Conservation (phyloP, 305 asterid species). For the Solanum hybrid region DNA sequence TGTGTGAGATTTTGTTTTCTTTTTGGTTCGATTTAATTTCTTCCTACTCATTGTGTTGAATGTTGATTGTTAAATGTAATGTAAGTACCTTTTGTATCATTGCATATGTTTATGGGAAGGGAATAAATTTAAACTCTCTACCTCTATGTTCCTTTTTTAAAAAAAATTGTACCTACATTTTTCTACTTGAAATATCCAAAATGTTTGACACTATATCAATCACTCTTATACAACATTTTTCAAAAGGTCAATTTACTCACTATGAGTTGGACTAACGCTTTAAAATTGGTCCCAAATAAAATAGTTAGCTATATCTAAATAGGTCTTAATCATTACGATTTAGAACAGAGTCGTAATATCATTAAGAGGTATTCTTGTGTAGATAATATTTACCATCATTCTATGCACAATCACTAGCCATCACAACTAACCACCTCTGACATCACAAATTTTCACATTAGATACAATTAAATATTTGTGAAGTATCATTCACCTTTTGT, state of each 20-base stretch:
- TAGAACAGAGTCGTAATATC: too few relatives aligned
- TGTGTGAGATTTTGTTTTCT: not conserved
- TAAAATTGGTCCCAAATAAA: not conserved
- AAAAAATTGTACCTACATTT: not conserved
- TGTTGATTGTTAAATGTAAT: not conserved
- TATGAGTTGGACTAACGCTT: not conserved
- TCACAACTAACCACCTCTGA: not conserved
- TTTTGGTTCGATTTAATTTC: not conserved
- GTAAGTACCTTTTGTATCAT: not conserved
- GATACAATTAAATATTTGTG: not conserved
- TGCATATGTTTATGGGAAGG: not conserved
- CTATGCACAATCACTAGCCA: not conserved
- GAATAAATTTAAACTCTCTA: not conserved
- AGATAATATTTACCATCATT: not conserved
- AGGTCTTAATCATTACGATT: not conserved
- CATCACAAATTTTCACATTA: not conserved
- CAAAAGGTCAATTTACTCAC: not conserved
- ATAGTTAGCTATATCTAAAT: not conserved
- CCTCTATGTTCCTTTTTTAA: not conserved
- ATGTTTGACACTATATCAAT: not conserved
- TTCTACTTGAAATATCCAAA: not conserved
- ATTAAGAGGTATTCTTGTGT: too few relatives aligned
- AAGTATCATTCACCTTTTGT: not conserved
- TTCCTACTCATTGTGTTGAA: too few relatives aligned
- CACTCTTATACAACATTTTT: not conserved